Evolutionary conservation across 257 asterid genomes (phyloP).

Genomic region (Penstemon newberryi): DNA sequence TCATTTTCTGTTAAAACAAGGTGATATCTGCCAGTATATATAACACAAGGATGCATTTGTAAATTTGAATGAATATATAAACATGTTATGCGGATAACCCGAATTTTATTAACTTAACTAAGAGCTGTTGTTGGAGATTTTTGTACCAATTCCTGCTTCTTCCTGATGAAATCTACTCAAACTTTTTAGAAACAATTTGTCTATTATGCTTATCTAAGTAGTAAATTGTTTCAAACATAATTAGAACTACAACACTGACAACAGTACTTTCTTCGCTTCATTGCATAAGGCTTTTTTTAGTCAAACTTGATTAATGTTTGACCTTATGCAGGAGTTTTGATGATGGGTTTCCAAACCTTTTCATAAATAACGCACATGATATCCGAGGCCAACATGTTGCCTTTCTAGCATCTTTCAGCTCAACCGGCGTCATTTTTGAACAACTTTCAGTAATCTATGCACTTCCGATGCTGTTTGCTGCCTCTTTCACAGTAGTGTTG

Average conservation of each 20-base stretch:
- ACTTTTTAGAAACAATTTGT: neutral
- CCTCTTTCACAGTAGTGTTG: slow-evolving; percentile 74
- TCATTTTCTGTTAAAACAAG: too few relatives aligned
- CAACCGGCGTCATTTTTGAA: slow-evolving; percentile 83
- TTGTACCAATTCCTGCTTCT: neutral
- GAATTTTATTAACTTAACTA: neutral
- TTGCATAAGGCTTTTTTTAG: neutral
- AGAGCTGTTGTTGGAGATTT: neutral
- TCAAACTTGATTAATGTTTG: neutral
- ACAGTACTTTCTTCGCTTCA: neutral
- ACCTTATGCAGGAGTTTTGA: slow-evolving; percentile 71
- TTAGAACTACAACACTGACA: neutral
- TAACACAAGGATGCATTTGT: too few relatives aligned
- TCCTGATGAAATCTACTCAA: neutral
- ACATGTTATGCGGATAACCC: neutral
- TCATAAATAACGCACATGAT: slow-evolving; percentile 86
- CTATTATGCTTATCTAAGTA: neutral
- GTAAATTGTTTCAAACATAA: neutral
- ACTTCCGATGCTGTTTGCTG: slow-evolving; percentile 87
- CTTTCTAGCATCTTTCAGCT: slow-evolving; percentile 91
- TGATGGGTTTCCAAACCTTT: slow-evolving; percentile 93
- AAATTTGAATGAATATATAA: too few relatives aligned
- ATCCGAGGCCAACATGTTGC: slow-evolving; percentile 90
- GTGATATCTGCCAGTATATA: too few relatives aligned
- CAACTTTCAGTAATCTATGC: slow-evolving; percentile 95